A percentile compares a stretch with the other conserved stretches of the same genome.
Conservation (phyloP, 345 rosid genomes). For the Hibiscus mutabilis region DNA sequence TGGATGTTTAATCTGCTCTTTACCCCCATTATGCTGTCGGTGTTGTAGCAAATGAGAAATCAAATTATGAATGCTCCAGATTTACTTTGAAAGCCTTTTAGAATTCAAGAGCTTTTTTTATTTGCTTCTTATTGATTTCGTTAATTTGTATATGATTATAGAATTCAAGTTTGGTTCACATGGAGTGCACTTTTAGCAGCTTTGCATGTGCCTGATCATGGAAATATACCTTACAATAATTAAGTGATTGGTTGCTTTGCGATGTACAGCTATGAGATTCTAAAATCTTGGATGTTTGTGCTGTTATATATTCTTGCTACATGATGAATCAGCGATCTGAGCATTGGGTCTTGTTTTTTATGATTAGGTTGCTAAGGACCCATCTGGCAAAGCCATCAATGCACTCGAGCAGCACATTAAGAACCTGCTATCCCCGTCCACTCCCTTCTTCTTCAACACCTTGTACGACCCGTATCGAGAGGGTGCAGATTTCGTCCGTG, state of each 20-base stretch:
- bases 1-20: background rate
- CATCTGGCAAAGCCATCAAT: slow-evolving; percentile 68
- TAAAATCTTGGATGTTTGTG: background rate
- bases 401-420: slow-evolving; percentile 96
- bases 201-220: background rate
- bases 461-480: slow-evolving; percentile 82
- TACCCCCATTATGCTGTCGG: background rate
- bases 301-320: background rate
- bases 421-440: slow-evolving; percentile 78
- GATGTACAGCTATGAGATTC: background rate
- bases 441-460: slow-evolving; percentile 95
- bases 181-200: background rate
- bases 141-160: too few relatives aligned
- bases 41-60: too few relatives aligned
- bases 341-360: background rate
- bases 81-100: too few relatives aligned
- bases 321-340: background rate
- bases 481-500: slow-evolving; percentile 94
- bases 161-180: background rate
- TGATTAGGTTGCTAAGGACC: slow-evolving; percentile 83
- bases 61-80: too few relatives aligned
- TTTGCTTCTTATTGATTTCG: too few relatives aligned
- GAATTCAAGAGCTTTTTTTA: too few relatives aligned
- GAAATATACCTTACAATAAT: background rate
- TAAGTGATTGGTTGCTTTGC: background rate